Conservation (phyloP, 805 yeast genomes). For the Lachancea kluyveri region DNA sequence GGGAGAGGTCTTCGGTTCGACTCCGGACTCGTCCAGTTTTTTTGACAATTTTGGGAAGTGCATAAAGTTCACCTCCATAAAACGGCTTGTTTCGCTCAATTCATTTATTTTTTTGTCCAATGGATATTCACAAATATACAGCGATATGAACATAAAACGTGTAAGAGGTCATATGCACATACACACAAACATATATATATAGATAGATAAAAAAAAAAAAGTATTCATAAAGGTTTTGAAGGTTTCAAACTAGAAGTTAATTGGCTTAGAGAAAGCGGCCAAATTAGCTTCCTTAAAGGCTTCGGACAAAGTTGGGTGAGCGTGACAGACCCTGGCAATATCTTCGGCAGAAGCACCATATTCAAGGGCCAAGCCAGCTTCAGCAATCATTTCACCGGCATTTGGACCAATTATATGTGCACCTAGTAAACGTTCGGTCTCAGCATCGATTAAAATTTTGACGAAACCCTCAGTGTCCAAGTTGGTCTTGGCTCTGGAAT, state of each 20-base stretch:
- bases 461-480: constrained; percentile 96
- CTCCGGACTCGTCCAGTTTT: constrained; percentile 65
- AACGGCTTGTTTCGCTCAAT: too few relatives aligned
- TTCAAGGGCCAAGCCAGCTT: constrained; percentile 94
- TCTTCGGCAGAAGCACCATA: constrained; percentile 99
- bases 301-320: constrained; percentile 97
- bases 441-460: constrained; percentile 91
- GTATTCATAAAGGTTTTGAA: not conserved
- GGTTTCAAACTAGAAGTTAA: constrained; percentile 45
- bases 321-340: constrained; percentile 94
- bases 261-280: constrained; percentile 86
- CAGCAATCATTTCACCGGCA: constrained; percentile 99
- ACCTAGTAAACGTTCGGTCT: constrained; percentile 94
- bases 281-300: constrained; percentile 98
- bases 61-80: too few relatives aligned
- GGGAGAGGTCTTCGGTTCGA: constrained; percentile 79
- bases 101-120: too few relatives aligned
- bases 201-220: not conserved
- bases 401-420: constrained; percentile 96
- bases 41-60: constrained; percentile 6
- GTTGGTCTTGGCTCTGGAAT: constrained; percentile 99
- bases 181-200: too few relatives aligned
- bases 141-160: too few relatives aligned
- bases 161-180: too few relatives aligned
- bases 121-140: too few relatives aligned